A percentile compares a stretch with the other conserved stretches of the same genome.
Conservation (phyloP, 805 yeast genomes). For the Hanseniaspora lindneri region DNA sequence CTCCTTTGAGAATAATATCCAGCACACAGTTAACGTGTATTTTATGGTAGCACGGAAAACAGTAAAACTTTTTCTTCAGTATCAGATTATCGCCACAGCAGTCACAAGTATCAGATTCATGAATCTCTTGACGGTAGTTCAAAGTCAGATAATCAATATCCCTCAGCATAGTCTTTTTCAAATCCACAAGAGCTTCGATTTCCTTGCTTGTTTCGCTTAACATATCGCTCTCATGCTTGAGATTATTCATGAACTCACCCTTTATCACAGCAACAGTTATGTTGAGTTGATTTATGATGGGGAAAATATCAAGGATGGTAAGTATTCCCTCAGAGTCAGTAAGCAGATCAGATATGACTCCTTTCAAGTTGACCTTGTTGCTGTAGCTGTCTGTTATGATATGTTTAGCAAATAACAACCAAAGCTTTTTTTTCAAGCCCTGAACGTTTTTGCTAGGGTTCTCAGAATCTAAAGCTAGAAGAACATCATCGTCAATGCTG, state of each 20-base stretch:
- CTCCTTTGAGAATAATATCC: conserved; percentile 44
- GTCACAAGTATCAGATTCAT: conserved; percentile 65
- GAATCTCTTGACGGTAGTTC: conserved; percentile 56
- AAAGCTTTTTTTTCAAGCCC: conserved; percentile 52
- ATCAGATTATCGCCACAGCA: conserved; percentile 52
- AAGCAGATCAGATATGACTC: conserved; percentile 29
- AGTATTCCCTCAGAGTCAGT: conserved; percentile 39
- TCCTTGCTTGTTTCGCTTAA: conserved; percentile 58
- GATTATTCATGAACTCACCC: conserved; percentile 67
- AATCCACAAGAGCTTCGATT: conserved; percentile 59
- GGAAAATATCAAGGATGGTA: conserved; percentile 69
- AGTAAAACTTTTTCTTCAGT: conserved; percentile 58
- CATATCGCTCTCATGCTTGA: conserved; percentile 57
- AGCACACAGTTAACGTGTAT: conserved; percentile 85
- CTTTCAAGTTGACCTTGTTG: conserved; percentile 23
- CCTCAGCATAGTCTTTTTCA: conserved; percentile 45
- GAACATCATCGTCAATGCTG: conserved; percentile 18
- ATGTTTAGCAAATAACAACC: conserved; percentile 47
- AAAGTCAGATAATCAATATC: conserved; percentile 45
- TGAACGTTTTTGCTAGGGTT: conserved; percentile 28
- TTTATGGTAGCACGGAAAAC: conserved; percentile 82
- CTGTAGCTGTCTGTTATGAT: conserved; percentile 22
- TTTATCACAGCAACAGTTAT: conserved; percentile 65
- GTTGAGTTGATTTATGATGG: conserved; percentile 71
- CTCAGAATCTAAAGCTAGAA: background rate